Base-by-base conservation (phyloP, 177 flowering plant species). In the Vitis hybrid region DNA sequence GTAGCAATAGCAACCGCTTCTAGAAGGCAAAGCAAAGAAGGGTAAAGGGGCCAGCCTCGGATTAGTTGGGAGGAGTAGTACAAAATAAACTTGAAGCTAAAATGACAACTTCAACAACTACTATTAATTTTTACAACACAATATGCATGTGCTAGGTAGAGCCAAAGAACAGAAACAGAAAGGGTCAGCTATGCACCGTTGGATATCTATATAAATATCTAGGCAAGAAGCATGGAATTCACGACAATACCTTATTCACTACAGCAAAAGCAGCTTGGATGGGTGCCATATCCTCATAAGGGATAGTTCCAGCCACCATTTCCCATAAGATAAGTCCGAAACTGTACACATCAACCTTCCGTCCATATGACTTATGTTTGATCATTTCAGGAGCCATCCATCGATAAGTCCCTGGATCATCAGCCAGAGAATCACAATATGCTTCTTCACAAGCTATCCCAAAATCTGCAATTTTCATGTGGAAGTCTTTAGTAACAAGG, bases 351-450 rank as follows among this genome's bases (percentile, higher is more conserved):
- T 94, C 98, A 50, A 87, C 94, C 75, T 89, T 92, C 66, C 84
- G 67, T 22, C 94, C 90, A 69, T 94, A 85, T 5, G 88, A 63
- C 68, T 87, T 92, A 50, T 77, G 86, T 59, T 83, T 90, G 56
- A 93, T 91, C 93, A 93, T 84, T 74, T 93, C 98, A 19, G 98
- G 98, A 12, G 98, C 98, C 98, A 94, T 94, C 98, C 98, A 94
- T 1, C 97, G 90, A 58, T 80, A 94, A 22, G 98, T 94, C 3
- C 98, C 98, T 1, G 92, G 87, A 54, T 92, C 97, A 72, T 92
- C 97, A 2, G 85, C 85, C 71, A 90, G 67, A 31, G 80, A 75
- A 78, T 94, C 94, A 80, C 93, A 80, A 65, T 74, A 78, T 26
- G 82, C 87, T 66, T 84, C 97, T 69, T 88, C 89, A 73, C 97